Evolutionary conservation across 2,329 filamentous ascomycete species (phyloP).

Genomic region (Fusarium tuaranense): DNA sequence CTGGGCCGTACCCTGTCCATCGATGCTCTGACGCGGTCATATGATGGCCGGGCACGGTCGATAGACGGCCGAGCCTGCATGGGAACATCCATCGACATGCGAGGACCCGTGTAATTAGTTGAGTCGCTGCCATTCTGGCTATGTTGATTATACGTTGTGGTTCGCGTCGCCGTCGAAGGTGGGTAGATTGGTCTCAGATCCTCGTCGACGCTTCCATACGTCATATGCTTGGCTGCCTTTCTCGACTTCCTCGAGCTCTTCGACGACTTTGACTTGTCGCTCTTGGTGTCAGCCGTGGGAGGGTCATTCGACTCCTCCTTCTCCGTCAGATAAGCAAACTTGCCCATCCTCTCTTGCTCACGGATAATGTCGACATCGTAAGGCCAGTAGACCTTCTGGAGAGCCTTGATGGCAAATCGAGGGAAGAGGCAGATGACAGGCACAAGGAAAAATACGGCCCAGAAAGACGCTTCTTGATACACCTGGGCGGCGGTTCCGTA

Average conservation of each 20-base stretch:
- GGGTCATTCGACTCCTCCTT: constrained; percentile 49
- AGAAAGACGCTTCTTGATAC: constrained; percentile 86
- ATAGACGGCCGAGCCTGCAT: constrained; percentile 64
- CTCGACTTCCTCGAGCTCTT: constrained; percentile 58
- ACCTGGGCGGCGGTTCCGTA: constrained; percentile 83
- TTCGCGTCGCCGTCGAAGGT: constrained; percentile 84
- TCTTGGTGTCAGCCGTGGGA: constrained; percentile 54
- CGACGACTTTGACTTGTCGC: constrained; percentile 65
- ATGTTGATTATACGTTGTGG: constrained; percentile 78
- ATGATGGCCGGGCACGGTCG: constrained; percentile 83
- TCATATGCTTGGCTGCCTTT: constrained; percentile 66
- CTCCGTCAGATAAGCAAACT: constrained; percentile 77
- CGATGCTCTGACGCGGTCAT: constrained; percentile 85
- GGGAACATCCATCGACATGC: constrained; percentile 68
- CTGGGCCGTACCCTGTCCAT: constrained; percentile 88
- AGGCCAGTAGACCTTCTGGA: constrained; percentile 95
- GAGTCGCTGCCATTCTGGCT: constrained; percentile 95
- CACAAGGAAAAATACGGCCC: constrained; percentile 84
- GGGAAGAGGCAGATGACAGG: constrained; percentile 87
- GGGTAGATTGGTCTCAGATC: constrained; percentile 94
- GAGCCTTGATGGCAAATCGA: constrained; percentile 84
- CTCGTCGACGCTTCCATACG: constrained; percentile 79
- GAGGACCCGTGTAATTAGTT: constrained; percentile 84
- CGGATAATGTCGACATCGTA: constrained; percentile 95
- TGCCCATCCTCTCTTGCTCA: constrained; percentile 87